Percentiles rank a stretch among this genome's conserved stretches.
Conservation (phyloP, 78 protist species). For the slime mould (Dictyostelium discoideum) region dicty_2.7 NC_007088.5:6120501-6121000, state of each 20-base stretch:
- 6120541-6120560: conserved; percentile 26
- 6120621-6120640: conserved; percentile 13
- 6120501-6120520: conserved; percentile 63
- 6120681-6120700: neutral
- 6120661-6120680: neutral
- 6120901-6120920: conserved; percentile 62
- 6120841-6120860: conserved; percentile 44
- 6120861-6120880: conserved; percentile 63
- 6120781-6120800: conserved; percentile 59
- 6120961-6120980: conserved; percentile 79
- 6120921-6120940: conserved; percentile 41
- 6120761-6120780: conserved; percentile 23
- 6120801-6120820: conserved; percentile 63
- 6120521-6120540: conserved; percentile 63
- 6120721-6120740: neutral
- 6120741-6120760: conserved; percentile 39
- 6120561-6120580: conserved; percentile 61
- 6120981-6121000: conserved; percentile 66
- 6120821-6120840: conserved; percentile 57
- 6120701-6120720: neutral
- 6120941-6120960: conserved; percentile 45
- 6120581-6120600: conserved; percentile 54
- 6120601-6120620: conserved; percentile 72
- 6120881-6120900: conserved; percentile 45
- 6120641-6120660: neutral